These are phyloP conservation scores for Corymbia calophylla DNA, from an alignment of 441 rosid species.

Conservation along the genomic window DNA sequence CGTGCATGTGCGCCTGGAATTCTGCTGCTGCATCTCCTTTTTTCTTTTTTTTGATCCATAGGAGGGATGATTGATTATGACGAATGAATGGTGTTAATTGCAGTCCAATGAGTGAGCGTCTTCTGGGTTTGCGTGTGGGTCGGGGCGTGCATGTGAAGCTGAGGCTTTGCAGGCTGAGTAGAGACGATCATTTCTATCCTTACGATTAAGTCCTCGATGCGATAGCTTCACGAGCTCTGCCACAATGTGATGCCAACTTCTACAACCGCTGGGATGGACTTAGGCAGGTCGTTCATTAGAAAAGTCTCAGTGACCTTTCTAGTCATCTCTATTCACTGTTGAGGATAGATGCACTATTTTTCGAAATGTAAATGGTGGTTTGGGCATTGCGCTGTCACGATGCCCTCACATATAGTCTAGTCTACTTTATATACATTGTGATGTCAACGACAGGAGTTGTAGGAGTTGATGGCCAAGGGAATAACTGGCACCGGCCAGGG, in stretches of 20 bases:
- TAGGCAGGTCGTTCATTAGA: conserved; percentile 33
- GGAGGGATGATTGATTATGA: not conserved
- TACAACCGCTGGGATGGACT: conserved; percentile 89
- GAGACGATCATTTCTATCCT: conserved; percentile 49
- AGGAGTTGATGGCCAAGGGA: conserved; percentile 62
- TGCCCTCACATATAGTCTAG: not conserved
- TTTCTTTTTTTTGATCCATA: not conserved
- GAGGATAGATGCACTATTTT: not conserved
- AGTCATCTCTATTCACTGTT: not conserved
- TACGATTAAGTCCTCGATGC: conserved; percentile 67
- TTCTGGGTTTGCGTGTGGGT: conserved; percentile 69
- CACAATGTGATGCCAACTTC: conserved; percentile 69
- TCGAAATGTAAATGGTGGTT: not conserved
- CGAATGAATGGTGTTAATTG: not conserved
- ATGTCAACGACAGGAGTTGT: conserved; percentile 46
- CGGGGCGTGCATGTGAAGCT: conserved; percentile 58
- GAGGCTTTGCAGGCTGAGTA: conserved; percentile 57
- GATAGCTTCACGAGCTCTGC: conserved; percentile 87
- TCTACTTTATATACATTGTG: not conserved
- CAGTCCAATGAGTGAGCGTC: conserved; percentile 59
- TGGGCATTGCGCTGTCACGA: not conserved
- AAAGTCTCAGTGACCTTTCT: not conserved
- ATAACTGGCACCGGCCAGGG: conserved; percentile 57
- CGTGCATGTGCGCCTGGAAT: not conserved
- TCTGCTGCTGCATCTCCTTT: not conserved